Evolutionary conservation across 805 yeast genomes (phyloP).

Genomic region (Zygosaccharomyces kombuchaensis): DNA sequence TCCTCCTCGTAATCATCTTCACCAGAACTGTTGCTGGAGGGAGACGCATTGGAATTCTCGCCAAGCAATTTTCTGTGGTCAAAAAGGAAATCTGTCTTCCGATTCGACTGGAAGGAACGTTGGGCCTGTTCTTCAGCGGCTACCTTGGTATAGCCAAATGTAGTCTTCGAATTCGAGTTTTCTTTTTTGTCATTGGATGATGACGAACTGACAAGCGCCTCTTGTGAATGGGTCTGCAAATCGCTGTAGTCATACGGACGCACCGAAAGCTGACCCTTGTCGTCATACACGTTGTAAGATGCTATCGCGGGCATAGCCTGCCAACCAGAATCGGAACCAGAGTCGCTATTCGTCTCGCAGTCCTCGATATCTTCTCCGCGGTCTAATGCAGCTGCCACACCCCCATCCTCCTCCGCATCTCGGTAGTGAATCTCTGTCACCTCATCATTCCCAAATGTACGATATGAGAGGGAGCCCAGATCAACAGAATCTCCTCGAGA

Average conservation of each 20-base stretch:
- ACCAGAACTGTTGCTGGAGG: constrained; percentile 7
- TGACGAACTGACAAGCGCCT: constrained; percentile 12
- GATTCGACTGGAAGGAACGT: constrained; percentile 53
- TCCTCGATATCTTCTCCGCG: neutral
- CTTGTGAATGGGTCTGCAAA: constrained; percentile 15
- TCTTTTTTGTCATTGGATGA: constrained; percentile 2
- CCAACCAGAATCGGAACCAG: constrained; percentile 59
- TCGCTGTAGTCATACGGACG: constrained; percentile 22
- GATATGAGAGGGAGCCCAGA: neutral
- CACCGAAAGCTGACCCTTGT: constrained; percentile 63
- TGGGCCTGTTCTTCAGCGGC: constrained; percentile 84
- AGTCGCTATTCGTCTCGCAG: constrained; percentile 8
- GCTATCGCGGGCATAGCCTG: constrained; percentile 82
- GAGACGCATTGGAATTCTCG: constrained; percentile 11
- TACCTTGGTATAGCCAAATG: constrained; percentile 79
- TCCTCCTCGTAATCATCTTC: constrained; percentile 24
- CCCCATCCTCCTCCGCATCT: neutral
- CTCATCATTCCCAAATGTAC: constrained; percentile 2
- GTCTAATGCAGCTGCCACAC: constrained; percentile 1
- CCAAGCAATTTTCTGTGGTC: constrained; percentile 34
- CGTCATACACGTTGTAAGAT: constrained; percentile 72
- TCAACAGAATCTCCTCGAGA: constrained; percentile 3
- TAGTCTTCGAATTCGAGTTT: constrained; percentile 20
- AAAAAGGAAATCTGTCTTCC: constrained; percentile 53
- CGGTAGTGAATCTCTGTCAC: constrained; percentile 2